phyloP scores from a whole-genome alignment of 257 asterid species.

The Striga asiatica region DNA sequence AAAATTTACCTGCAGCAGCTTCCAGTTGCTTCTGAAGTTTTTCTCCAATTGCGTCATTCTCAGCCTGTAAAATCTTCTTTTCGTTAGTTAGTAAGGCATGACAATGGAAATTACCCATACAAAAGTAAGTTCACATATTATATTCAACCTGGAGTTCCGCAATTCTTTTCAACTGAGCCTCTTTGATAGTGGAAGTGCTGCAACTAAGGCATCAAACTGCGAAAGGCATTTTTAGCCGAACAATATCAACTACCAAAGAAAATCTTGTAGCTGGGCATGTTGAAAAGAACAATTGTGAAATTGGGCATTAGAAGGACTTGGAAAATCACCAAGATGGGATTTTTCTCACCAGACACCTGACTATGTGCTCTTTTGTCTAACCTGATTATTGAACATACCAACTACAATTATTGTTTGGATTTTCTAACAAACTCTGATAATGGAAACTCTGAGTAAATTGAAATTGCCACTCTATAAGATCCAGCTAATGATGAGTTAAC shows the following conservation, averaged over 20 bases:
- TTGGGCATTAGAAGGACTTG: background rate
- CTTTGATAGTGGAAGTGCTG: constrained; percentile 90
- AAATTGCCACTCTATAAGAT: no score
- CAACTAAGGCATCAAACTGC: constrained; percentile 80
- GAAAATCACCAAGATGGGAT: background rate
- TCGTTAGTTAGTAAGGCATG: constrained; percentile 8
- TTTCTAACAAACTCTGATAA: no score
- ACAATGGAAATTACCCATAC: background rate
- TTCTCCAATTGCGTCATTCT: constrained; percentile 81
- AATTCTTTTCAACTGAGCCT: constrained; percentile 74
- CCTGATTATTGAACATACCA: no score
- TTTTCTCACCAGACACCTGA: no score
- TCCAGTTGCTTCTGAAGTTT: constrained; percentile 89
- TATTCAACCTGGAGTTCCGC: constrained; percentile 76
- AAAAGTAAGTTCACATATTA: background rate
- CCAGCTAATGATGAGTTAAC: no score
- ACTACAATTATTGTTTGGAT: no score
- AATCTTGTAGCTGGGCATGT: no score
- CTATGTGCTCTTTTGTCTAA: no score
- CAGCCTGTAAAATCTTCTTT: constrained; percentile 39
- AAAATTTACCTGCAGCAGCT: constrained; percentile 71
- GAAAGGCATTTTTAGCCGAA: background rate
- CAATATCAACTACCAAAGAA: no score
- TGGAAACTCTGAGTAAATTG: no score
- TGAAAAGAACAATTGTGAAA: background rate